These are phyloP conservation scores for Mallotus repandus DNA, from an alignment of 441 rosid species.

Conservation along the genomic window DNA sequence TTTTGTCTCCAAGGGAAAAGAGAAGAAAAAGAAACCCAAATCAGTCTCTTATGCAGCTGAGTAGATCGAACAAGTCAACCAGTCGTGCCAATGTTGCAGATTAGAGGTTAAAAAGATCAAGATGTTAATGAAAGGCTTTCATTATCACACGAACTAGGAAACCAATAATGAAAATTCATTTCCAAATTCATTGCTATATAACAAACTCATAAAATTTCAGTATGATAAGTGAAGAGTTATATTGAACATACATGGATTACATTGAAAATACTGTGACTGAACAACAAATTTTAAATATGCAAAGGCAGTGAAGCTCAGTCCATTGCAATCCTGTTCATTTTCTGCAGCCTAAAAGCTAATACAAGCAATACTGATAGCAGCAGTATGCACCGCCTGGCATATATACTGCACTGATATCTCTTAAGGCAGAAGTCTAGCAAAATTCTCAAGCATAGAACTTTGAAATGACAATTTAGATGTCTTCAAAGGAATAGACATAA, in stretches of 20 bases:
- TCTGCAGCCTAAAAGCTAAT: not conserved
- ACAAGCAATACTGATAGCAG: not conserved
- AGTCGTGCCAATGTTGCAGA: not conserved
- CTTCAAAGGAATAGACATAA: too few relatives aligned
- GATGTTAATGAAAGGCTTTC: not conserved
- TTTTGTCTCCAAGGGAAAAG: not conserved
- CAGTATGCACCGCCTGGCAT: not conserved
- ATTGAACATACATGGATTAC: not conserved
- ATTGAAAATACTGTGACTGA: not conserved
- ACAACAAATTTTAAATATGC: not conserved
- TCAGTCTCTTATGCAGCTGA: not conserved
- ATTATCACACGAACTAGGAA: not conserved
- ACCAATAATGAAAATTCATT: not conserved
- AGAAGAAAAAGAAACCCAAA: not conserved
- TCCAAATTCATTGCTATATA: slow-evolving; percentile 1
- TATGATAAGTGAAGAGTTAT: not conserved
- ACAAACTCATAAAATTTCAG: not conserved
- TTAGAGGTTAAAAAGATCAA: not conserved
- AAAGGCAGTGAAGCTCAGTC: not conserved
- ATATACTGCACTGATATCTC: not conserved
- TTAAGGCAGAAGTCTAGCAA: not conserved
- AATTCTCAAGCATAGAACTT: not conserved
- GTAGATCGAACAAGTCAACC: not conserved
- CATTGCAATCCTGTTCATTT: not conserved
- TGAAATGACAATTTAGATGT: not conserved